Evolutionary conservation across 176 grass and related monocot genomes (phyloP), one percentile per base, ranked within the genome.

Genomic region (Pontederia crassipes): DNA sequence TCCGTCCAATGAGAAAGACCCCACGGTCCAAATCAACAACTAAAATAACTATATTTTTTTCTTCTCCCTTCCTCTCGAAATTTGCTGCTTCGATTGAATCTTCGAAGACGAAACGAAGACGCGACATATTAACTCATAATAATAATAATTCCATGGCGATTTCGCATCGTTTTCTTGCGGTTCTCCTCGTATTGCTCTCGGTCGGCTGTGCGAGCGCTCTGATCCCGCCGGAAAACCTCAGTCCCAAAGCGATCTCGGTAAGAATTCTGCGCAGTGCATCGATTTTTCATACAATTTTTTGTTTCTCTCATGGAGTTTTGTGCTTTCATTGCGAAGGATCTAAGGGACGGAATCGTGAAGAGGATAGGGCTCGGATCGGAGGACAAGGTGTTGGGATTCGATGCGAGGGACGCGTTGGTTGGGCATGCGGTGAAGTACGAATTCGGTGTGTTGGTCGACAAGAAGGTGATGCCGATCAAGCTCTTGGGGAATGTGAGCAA

Each of bases 371-470:
- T 91, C 73, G 81, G 85, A 58, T 54, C 81, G 58, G 84, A 85
- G 55, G 82, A 79, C 70, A 82, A 76, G 79, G 78, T 97, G 66
- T 85, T 84, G 59, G 93, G 84, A 13, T 91, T 97, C 62, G 93
- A 91, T 52, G 81, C 80, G 75, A 60, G 93, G 17, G 81, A 97
- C 71, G 93, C 81, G 47, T 81, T 76, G 55, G 93, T 97, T 51
- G 87, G 93, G 24, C 20, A 24, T 24, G 20, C 20, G 20, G 20
- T 24, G 20, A 24, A 24, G 57, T 91, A 88, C 72, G 93, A 97
- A 80, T 85, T 88, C 74, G 84, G 78, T 69, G 78, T 97, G 57
- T 75, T 88, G 80, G 80, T 92, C 17, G 93, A 85, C 52, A 74
- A 66, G 78, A 84, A 81, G 75, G 62, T 75, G 32, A 71, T 88